These are phyloP conservation scores for Phoenix roebelenii DNA, from an alignment of 176 grass and related monocot genomes.

Conservation along the genomic window DNA sequence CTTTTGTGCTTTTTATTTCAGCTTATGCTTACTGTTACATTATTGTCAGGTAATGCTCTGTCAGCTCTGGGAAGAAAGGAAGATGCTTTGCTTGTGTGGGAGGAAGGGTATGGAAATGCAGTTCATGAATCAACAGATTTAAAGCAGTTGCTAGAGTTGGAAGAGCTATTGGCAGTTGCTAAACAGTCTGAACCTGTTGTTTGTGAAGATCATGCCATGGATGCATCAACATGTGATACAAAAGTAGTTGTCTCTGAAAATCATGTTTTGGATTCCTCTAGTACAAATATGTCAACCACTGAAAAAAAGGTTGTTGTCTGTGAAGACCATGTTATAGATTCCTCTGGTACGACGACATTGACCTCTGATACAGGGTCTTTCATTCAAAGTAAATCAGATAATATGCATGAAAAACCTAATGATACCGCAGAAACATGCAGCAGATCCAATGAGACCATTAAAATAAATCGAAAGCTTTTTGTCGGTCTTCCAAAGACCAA, in stretches of 20 bases:
- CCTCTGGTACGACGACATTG: conserved; percentile 22
- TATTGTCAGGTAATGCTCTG: conserved; percentile 63
- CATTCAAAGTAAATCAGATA: conserved; percentile 22
- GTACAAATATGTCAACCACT: conserved; percentile 21
- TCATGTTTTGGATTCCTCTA: conserved; percentile 25
- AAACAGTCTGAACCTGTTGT: conserved; percentile 34
- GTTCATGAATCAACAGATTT: conserved; percentile 64
- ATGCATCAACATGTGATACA: conserved; percentile 63
- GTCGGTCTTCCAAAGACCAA: conserved; percentile 72
- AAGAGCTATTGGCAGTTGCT: conserved; percentile 58
- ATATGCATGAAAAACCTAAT: neutral
- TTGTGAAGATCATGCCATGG: conserved; percentile 30
- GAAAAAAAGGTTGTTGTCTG: conserved; percentile 75
- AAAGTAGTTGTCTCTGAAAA: conserved; percentile 93
- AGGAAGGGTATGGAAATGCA: conserved; percentile 77
- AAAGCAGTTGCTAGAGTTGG: conserved; percentile 83
- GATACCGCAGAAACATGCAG: conserved; percentile 2
- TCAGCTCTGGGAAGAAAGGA: conserved; percentile 65
- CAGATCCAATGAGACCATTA: conserved; percentile 28
- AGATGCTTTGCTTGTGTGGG: conserved; percentile 71
- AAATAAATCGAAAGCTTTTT: conserved; percentile 51
- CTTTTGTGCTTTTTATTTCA: too few relatives aligned
- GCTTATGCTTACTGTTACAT: neutral
- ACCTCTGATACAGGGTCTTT: conserved; percentile 13
- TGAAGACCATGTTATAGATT: conserved; percentile 39